Conservation (phyloP, 2,329 filamentous ascomycete genomes). For the Fonsecaea multimorphosa region DNA sequence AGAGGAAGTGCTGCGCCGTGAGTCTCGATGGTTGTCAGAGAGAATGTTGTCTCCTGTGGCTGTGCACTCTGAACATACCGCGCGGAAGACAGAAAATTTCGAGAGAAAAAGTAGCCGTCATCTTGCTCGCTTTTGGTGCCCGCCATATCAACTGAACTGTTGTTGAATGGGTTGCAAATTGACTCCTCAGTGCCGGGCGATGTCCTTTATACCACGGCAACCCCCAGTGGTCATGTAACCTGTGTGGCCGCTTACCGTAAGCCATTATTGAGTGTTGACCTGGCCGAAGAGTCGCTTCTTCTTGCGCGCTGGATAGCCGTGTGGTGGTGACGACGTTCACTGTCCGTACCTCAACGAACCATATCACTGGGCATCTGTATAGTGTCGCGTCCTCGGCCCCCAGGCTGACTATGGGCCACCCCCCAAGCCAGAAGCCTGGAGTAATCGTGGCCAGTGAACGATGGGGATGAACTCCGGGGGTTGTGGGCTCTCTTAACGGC, state of each 20-base stretch:
- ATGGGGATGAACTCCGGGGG: background rate
- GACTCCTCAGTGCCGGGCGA: background rate
- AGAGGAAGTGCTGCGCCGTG: conserved; percentile 1
- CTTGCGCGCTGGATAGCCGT: background rate
- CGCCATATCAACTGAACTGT: background rate
- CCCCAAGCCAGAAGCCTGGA: background rate
- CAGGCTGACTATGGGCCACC: no score
- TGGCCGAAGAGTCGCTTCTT: background rate
- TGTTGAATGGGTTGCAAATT: background rate
- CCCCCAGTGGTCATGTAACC: background rate
- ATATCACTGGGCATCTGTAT: no score
- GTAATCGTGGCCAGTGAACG: background rate
- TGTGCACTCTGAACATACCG: background rate
- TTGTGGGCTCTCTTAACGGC: background rate
- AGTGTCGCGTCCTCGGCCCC: no score
- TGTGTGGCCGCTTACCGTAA: background rate
- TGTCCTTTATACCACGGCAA: background rate
- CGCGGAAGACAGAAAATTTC: background rate
- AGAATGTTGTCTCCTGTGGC: background rate
- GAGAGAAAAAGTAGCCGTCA: background rate
- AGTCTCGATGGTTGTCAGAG: background rate
- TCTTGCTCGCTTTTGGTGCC: background rate
- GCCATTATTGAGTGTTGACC: background rate
- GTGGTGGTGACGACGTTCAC: background rate
- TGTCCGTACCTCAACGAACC: background rate